Conservation (phyloP, 257 asterid genomes). For the Nicotiana otophora region DNA sequence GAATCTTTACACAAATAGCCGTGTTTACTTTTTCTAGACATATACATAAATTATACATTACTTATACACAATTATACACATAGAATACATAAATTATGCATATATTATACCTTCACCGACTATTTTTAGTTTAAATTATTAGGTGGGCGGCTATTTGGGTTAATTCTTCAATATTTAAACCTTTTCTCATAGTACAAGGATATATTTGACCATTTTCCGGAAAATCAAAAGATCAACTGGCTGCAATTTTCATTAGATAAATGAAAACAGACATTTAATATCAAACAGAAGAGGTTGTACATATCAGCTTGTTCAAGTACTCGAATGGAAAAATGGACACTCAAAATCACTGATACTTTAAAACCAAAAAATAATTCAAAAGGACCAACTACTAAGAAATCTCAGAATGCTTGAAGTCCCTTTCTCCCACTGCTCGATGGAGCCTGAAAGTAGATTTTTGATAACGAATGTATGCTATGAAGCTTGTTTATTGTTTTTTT, state of each 20-base stretch:
- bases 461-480: constrained; percentile 1
- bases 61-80: no score
- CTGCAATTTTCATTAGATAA: background rate
- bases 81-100: no score
- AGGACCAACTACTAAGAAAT: background rate
- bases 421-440: background rate
- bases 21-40: no score
- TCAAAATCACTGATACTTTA: background rate
- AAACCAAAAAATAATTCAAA: background rate
- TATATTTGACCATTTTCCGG: no score
- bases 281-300: background rate
- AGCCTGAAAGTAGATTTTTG: background rate
- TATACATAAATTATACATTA: no score
- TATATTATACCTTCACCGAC: no score
- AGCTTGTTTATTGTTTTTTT: constrained; percentile 18
- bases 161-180: no score
- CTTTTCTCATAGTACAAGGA: no score
- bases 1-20: no score
- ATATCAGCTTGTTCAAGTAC: background rate
- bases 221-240: no score
- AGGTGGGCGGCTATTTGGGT: no score
- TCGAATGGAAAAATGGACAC: background rate
- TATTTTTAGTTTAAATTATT: no score
- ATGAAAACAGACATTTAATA: background rate
- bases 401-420: background rate